Base-by-base conservation (phyloP, 2,329 filamentous ascomycete genomes). In the Calonectria multiphialidica region DNA sequence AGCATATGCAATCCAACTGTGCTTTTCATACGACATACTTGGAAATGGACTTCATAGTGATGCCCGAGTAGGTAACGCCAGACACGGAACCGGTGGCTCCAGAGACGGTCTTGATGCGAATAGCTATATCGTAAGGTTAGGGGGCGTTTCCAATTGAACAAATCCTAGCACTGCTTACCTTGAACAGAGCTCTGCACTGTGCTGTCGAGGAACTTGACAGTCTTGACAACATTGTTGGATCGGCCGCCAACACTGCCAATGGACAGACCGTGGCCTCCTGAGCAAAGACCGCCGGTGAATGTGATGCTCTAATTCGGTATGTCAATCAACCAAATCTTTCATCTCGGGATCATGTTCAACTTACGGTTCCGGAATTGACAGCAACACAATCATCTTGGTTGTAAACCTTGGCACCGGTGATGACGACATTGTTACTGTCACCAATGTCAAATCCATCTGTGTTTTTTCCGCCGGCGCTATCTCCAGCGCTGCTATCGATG, bases 341-440 rank as follows among this genome's bases (percentile, higher is more conserved):
- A 10, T 16, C 7, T 1, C 2, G 12, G 5, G 2, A 15, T 8
- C 6, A 5, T 5, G 9, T 2, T 5, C 0, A 0, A 37, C 66
- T 47, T 13, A 78, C 78, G 15, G 80, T 84, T 25, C 87, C 87
- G 18, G 87, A 89, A 82, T 90, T 91, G 67, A 89, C 75, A 4
- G 90, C 89, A 42, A 91, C 84, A 75, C 90, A 92, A 76, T 91
- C 90, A 68, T 92, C 90, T 80, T 92, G 90, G 83, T 91, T 91
- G 76, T 88, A 86, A 44, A 92, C 85, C 69, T 84, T 87, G 61
- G 88, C 88, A 23, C 85, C 86, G 16, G 82, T 84, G 59, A 92
- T 91, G 44, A 83, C 86, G 23, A 91, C 84, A 63, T 84, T 84
- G 30, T 81, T 83, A 18, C 86, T 89, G 42, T 80, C 83, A 70